These are phyloP conservation scores for Globisporangium parvum DNA, from an alignment of 352 stramenopile species.

Conservation along the genomic window DNA sequence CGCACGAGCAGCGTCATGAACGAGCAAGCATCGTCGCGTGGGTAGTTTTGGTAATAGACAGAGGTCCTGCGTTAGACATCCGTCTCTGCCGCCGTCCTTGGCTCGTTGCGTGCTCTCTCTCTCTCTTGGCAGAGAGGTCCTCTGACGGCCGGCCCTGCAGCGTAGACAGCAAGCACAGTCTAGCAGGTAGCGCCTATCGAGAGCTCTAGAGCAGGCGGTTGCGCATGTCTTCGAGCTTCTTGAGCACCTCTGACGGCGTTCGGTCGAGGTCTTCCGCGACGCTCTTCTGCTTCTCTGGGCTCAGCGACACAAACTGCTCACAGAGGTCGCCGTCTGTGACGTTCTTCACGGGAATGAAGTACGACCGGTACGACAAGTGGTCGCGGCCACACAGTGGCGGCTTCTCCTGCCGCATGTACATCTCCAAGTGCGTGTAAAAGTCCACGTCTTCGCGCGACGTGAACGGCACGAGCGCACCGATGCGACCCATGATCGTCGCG, in stretches of 20 bases:
- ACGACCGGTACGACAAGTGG: slow-evolving; percentile 96
- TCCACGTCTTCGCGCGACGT: slow-evolving; percentile 95
- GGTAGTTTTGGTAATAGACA: no score
- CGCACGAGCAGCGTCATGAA: slow-evolving; percentile 1
- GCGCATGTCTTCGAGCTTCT: slow-evolving; percentile 98
- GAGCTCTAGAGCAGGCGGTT: slow-evolving; percentile 92
- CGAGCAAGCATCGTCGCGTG: neutral
- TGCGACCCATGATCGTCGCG: slow-evolving; percentile 94
- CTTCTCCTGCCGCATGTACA: slow-evolving; percentile 90
- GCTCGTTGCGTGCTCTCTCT: no score
- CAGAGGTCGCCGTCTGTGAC: slow-evolving; percentile 98
- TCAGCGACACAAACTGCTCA: slow-evolving; percentile 92
- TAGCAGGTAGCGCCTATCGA: slow-evolving; percentile 9
- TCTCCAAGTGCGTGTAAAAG: slow-evolving; percentile 98
- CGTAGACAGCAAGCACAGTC: neutral
- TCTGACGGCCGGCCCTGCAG: no score
- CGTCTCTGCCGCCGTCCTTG: no score
- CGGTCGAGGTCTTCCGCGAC: slow-evolving; percentile 95
- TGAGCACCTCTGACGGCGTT: slow-evolving; percentile 95
- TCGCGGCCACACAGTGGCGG: slow-evolving; percentile 94
- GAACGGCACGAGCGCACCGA: slow-evolving; percentile 97
- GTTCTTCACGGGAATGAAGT: slow-evolving; percentile 98
- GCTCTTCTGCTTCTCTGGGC: slow-evolving; percentile 92
- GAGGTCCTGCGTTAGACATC: no score
- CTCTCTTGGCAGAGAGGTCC: no score